Base-by-base conservation (phyloP, 805 yeast genomes). In the Torulaspora maleeae region DNA sequence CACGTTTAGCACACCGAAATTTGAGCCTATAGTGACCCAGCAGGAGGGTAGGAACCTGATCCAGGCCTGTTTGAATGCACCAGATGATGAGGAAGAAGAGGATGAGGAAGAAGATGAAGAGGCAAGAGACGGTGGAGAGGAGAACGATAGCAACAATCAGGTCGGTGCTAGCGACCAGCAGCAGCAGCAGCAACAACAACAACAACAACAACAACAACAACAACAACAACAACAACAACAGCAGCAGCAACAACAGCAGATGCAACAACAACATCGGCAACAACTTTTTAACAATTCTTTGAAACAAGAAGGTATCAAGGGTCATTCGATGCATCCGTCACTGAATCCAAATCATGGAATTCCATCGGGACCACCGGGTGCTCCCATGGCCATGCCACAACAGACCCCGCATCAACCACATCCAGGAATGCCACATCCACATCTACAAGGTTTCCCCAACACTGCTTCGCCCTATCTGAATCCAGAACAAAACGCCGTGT, bases 1-100 rank as follows among this genome's bases (percentile, higher is more conserved):
- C 70, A 93, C 99, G 16, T 93, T 93, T 68, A 91, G 98, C 46
- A 93, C 99, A n/a, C 99, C 99, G 48, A 93, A 93, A 70, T 80
- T 93, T 63, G 98, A 93, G 71, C 99, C 99, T 7, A 78, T 93
- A 58, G 99, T 93, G 43, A 93, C 98, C 34, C 90, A 91, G 69
- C 84, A 95, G 42, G 99, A 93, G 71, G 99, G 99, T 56, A 90
- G 93, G 68, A 90, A 90, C 68, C 78, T 91, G 60, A 91, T 91
- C 61, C 97, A 93, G 72, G 95, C 96, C 11, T 93, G 99, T 66
- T 74, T 91, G 61, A 89, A 91, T 67, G 98, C 98, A 7, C 96
- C 96, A n/a, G 95, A 88, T 60, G 91, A 84, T 52, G 80, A 80
- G 9, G 71, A 77, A 54, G 82, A 78, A 28, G 85, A 79, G 40